Conservation (phyloP, 1,284 basidiomycete species). For the Marasmius fiardii region DNA sequence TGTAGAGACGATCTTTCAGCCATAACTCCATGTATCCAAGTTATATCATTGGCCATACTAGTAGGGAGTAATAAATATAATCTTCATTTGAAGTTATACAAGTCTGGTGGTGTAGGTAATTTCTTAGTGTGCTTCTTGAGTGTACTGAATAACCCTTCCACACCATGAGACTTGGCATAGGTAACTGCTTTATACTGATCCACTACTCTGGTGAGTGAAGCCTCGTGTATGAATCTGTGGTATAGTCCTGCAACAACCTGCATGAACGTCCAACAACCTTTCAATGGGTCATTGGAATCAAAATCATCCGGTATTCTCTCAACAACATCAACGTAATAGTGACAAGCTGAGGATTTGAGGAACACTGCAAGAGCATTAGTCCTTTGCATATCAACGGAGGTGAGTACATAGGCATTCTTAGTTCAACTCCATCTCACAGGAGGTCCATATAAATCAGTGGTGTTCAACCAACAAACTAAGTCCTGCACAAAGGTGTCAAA, state of each 20-base stretch:
- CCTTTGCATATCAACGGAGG: too few relatives aligned
- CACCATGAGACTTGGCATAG: not conserved
- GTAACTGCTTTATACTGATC: too few relatives aligned
- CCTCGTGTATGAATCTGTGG: too few relatives aligned
- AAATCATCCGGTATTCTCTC: too few relatives aligned
- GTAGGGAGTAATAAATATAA: not conserved
- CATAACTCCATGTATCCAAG: not conserved
- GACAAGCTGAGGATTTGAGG: not conserved
- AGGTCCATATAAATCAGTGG: too few relatives aligned
- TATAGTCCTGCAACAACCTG: too few relatives aligned
- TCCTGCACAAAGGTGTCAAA: too few relatives aligned
- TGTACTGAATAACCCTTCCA: not conserved
- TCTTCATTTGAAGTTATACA: not conserved
- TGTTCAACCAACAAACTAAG: too few relatives aligned
- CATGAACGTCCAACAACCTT: not conserved
- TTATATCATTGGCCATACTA: not conserved
- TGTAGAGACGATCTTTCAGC: not conserved
- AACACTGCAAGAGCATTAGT: not conserved
- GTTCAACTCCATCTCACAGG: too few relatives aligned
- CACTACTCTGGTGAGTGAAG: too few relatives aligned
- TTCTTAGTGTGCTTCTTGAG: not conserved
- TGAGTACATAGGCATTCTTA: too few relatives aligned
- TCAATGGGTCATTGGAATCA: not conserved
- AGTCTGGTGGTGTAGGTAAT: not conserved
- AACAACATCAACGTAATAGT: not conserved